Evolutionary conservation across 495 filamentous ascomycete species (phyloP), one percentile per base, ranked within the genome.

Genomic region (Cairneyella variabilis): DNA sequence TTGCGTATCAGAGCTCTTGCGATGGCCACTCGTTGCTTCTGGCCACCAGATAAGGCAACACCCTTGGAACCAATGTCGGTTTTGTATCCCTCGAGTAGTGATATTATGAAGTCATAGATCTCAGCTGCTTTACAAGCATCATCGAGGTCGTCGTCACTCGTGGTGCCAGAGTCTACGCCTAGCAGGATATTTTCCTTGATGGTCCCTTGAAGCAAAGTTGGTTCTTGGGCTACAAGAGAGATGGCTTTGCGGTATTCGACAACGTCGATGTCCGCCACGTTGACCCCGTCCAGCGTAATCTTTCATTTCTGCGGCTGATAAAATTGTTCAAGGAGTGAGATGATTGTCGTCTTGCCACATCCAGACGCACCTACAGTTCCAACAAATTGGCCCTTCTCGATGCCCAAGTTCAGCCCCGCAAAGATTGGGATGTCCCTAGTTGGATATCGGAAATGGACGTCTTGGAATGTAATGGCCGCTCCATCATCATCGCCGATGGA

Each of bases 41-140:
- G 79, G 2, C 80, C 80, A 32, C 79, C 79, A 21, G 76, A 80
- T 28, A 87, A 76, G n/a, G 76, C 67, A 1, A 68, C 64, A 7
- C 82, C 83, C 36, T 73, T 76, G 1, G 71, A 66, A 0, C 83
- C 83, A 8, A 77, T 72, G 21, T 67, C 43, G 0, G 76, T 82
- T 27, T 30, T n/a, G 2, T 82, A 78, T 0, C 74, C 86, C 57
- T 91, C 87, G 12, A 91, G 68, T 14, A 91, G 73, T 22, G 90
- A 69, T 26, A 91, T 76, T 7, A 72, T 72, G 0, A 88, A 83
- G 45, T 89, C 72, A 34, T 84, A 78, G 18, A 90, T 71, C 5
- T 70, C 38, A 20, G 53, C 66, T 5, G 50, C 28, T 12, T 38
- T 32, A n/a, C 42, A 47, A 1, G 47, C 53, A 37, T 51, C 23